A percentile compares a stretch with the other conserved stretches of the same genome.
These are phyloP conservation scores for Tylopilus sp. DNA, from an alignment of 768 basidiomycete genomes.

Conservation along the genomic window DNA sequence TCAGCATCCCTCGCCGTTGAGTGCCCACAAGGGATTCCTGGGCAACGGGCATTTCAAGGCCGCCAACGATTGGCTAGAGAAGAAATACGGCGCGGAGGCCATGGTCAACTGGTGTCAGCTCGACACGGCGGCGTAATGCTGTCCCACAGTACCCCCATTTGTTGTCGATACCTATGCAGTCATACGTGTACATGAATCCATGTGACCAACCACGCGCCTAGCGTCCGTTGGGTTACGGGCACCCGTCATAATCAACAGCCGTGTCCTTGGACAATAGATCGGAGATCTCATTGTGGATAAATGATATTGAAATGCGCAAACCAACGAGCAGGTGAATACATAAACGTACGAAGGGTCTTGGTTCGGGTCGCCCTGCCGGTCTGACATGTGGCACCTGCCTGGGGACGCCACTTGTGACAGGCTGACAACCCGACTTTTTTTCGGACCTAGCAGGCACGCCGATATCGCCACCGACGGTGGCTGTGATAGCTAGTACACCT, in stretches of 20 bases:
- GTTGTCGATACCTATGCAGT: conserved; percentile 25
- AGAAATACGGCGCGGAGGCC: conserved; percentile 69
- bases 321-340: conserved; percentile 8
- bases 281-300: conserved; percentile 16
- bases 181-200: conserved; percentile 19
- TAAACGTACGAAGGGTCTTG: conserved; percentile 2
- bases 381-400: conserved; percentile 9
- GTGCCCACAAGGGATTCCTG: conserved; percentile 76
- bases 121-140: conserved; percentile 20
- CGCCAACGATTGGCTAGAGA: conserved; percentile 84
- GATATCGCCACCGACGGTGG: conserved; percentile 25
- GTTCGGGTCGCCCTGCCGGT: conserved; percentile 7
- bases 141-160: conserved; percentile 22
- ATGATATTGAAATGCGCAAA: conserved; percentile 28
- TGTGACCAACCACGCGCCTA: conserved; percentile 10
- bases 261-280: conserved; percentile 13
- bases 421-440: background rate
- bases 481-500: conserved; percentile 28
- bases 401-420: background rate
- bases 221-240: conserved; percentile 21
- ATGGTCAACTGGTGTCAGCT: conserved; percentile 72
- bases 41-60: conserved; percentile 87
- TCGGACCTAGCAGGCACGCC: conserved; percentile 14
- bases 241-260: conserved; percentile 1
- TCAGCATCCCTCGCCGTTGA: conserved; percentile 83